These are phyloP conservation scores for Microstegium vimineum DNA, from an alignment of 176 grass and related monocot species.

Conservation along the genomic window DNA sequence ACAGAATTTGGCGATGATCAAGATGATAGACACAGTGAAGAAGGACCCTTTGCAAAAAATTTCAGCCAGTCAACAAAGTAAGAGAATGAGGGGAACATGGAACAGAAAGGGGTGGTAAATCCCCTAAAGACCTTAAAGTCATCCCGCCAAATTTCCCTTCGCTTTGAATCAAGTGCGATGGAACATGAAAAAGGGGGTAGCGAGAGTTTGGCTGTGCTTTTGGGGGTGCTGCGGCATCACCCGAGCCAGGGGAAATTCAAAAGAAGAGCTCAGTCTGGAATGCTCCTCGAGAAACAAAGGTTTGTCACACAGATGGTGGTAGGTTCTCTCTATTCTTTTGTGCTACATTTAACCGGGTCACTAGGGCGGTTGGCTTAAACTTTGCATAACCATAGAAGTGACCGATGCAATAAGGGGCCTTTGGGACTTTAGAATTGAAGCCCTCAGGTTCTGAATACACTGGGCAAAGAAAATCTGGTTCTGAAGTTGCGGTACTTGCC, in stretches of 20 bases:
- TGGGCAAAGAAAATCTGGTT: neutral
- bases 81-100: constrained; percentile 18
- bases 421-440: neutral
- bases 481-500: neutral
- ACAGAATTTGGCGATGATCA: neutral
- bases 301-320: neutral
- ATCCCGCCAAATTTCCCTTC: constrained; percentile 69
- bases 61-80: constrained; percentile 11
- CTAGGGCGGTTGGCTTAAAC: neutral
- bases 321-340: neutral
- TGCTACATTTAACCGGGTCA: neutral
- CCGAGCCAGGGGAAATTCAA: constrained; percentile 72
- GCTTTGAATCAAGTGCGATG: constrained; percentile 77
- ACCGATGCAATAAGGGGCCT: neutral
- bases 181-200: constrained; percentile 93
- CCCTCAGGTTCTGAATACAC: neutral
- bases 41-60: constrained; percentile 11
- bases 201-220: constrained; percentile 91
- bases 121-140: constrained; percentile 37
- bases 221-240: constrained; percentile 82
- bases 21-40: constrained; percentile 12
- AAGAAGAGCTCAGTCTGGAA: neutral
- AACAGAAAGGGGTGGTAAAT: constrained; percentile 19
- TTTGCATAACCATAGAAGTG: neutral
- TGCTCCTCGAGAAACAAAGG: neutral